These are phyloP conservation scores for Trichoderma atroviride DNA, from an alignment of 2,329 filamentous ascomycete species.

Conservation along the genomic window DNA sequence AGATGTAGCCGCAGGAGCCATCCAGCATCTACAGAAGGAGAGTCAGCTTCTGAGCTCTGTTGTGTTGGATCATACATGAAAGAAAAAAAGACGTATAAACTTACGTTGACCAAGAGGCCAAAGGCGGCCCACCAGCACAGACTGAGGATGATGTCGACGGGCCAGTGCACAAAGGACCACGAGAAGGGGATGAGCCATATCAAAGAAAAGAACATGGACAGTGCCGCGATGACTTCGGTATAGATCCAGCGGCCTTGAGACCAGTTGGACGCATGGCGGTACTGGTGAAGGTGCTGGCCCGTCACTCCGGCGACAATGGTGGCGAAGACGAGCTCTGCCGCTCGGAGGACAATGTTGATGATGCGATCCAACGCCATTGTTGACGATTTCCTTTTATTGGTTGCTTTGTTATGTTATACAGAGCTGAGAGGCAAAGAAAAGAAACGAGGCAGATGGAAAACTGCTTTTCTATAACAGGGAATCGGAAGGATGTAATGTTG, in stretches of 20 bases:
- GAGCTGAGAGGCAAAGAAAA: not conserved
- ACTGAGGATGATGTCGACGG: constrained; percentile 69
- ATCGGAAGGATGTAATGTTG: not conserved
- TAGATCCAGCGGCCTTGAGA: constrained; percentile 70
- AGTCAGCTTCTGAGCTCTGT: not conserved
- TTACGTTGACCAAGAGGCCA: constrained; percentile 64
- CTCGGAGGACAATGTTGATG: constrained; percentile 44
- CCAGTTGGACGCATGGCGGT: constrained; percentile 52
- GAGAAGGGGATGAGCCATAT: constrained; percentile 75
- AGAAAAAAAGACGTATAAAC: constrained; percentile 33
- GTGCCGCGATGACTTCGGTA: constrained; percentile 68
- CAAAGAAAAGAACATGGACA: constrained; percentile 69
- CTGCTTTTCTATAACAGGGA: not conserved
- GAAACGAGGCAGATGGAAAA: not conserved
- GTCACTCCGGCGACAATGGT: constrained; percentile 72
- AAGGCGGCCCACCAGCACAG: constrained; percentile 72
- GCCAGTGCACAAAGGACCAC: constrained; percentile 68
- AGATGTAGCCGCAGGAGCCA: constrained; percentile 57
- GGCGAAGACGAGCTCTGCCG: constrained; percentile 66
- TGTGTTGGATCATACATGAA: not conserved
- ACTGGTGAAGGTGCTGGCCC: constrained; percentile 63
- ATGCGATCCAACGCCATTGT: constrained; percentile 46
- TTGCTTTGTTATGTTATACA: not conserved
- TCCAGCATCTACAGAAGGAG: constrained; percentile 43
- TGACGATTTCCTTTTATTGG: not conserved